These are phyloP conservation scores for Dothiorella sarmentorum DNA, from an alignment of 2,329 filamentous ascomycete species.

Conservation along the genomic window DNA sequence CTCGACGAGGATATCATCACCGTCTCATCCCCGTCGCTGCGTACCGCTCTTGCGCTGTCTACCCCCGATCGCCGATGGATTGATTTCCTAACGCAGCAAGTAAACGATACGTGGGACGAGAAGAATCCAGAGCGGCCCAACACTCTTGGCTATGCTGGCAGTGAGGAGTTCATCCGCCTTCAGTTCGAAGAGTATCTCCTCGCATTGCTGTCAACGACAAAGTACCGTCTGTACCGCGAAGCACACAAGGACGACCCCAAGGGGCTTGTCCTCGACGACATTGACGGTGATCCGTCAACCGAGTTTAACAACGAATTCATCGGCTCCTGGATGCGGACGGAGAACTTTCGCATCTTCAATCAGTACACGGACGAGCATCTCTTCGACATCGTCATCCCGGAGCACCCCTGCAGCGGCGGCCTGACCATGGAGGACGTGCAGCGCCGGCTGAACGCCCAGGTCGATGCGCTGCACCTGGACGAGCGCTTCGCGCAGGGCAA, in stretches of 20 bases:
- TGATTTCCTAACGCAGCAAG: constrained; percentile 86
- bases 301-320: constrained; percentile 87
- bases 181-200: constrained; percentile 97
- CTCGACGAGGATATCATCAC: constrained; percentile 85
- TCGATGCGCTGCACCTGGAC: constrained; percentile 89
- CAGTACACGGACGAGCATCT: constrained; percentile 70
- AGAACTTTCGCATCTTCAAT: constrained; percentile 90
- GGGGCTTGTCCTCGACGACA: constrained; percentile 51
- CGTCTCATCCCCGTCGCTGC: constrained; percentile 76
- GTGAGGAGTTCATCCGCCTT: constrained; percentile 93
- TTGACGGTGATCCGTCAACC: constrained; percentile 74
- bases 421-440: constrained; percentile 94
- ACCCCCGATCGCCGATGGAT: constrained; percentile 93
- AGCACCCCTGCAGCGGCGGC: constrained; percentile 88
- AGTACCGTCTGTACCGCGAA: constrained; percentile 64
- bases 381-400: constrained; percentile 90
- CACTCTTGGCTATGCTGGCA: constrained; percentile 89
- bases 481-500: constrained; percentile 79
- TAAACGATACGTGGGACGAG: constrained; percentile 96
- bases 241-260: constrained; percentile 53
- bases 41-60: constrained; percentile 71
- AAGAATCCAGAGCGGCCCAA: constrained; percentile 83
- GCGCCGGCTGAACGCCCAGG: constrained; percentile 69
- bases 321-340: constrained; percentile 79
- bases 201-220: constrained; percentile 80